Evolutionary conservation across 352 stramenopile species (phyloP).

Genomic region (Phytophthora sp.): DNA sequence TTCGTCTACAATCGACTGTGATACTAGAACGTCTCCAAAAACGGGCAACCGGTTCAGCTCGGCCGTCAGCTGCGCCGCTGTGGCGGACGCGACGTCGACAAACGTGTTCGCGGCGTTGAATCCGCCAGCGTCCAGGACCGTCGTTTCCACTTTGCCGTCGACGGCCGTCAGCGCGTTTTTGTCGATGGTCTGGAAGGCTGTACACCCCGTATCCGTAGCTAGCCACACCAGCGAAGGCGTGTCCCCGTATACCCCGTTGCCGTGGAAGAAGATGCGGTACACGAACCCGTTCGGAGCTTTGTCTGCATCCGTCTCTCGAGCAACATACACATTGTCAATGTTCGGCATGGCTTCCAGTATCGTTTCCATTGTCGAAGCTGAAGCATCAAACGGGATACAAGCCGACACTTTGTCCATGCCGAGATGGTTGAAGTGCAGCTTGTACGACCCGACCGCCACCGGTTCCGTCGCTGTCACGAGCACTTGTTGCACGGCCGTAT

Average conservation of each 20-base stretch:
- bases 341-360: slow-evolving; percentile 65
- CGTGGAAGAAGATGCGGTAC: slow-evolving; percentile 78
- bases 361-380: slow-evolving; percentile 53
- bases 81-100: slow-evolving; percentile 45
- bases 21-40: slow-evolving; percentile 67
- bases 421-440: slow-evolving; percentile 53
- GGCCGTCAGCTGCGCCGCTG: slow-evolving; percentile 46
- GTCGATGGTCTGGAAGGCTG: slow-evolving; percentile 65
- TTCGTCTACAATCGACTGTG: slow-evolving; percentile 64
- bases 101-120: slow-evolving; percentile 63
- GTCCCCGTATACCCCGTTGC: slow-evolving; percentile 63
- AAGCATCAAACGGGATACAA: slow-evolving; percentile 76
- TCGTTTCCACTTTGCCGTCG: slow-evolving; percentile 28
- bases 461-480: slow-evolving; percentile 60
- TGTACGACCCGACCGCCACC: slow-evolving; percentile 64
- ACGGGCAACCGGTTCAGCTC: slow-evolving; percentile 65
- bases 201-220: slow-evolving; percentile 31
- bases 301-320: slow-evolving; percentile 37
- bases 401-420: slow-evolving; percentile 33
- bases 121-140: slow-evolving; percentile 51
- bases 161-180: slow-evolving; percentile 63
- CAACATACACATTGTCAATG: slow-evolving; percentile 79
- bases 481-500: slow-evolving; percentile 76
- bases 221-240: slow-evolving; percentile 34
- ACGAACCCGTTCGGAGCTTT: slow-evolving; percentile 63